A percentile compares a stretch with the other conserved stretches of the same genome.
These are phyloP conservation scores for Debaryomyces singareniensis DNA, from an alignment of 1,139 yeast species.

Conservation along the genomic window DNA sequence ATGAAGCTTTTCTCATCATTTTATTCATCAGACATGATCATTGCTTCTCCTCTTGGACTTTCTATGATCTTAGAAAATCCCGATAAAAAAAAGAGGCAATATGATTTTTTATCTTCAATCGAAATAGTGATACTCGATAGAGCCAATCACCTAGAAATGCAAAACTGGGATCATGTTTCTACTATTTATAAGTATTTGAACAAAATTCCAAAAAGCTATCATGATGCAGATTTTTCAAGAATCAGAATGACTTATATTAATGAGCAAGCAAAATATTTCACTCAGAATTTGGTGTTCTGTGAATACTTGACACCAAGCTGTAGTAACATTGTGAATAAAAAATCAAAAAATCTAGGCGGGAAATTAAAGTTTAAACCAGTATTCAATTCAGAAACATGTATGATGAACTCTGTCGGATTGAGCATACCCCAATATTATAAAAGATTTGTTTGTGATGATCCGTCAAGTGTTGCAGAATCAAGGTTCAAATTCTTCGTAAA, in stretches of 20 bases:
- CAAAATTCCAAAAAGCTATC: slow-evolving; percentile 66
- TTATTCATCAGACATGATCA: slow-evolving; percentile 75
- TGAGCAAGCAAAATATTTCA: slow-evolving; percentile 65
- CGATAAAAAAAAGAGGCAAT: slow-evolving; percentile 50
- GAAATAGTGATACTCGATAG: slow-evolving; percentile 78
- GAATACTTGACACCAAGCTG: slow-evolving; percentile 78
- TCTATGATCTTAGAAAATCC: slow-evolving; percentile 70
- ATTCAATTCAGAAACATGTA: slow-evolving; percentile 31
- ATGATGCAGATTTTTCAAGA: slow-evolving; percentile 87
- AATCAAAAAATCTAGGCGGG: slow-evolving; percentile 61
- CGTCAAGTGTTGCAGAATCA: slow-evolving; percentile 66
- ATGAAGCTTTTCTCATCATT: slow-evolving; percentile 79
- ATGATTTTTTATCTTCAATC: slow-evolving; percentile 81
- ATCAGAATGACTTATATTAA: slow-evolving; percentile 90
- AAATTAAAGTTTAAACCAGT: slow-evolving; percentile 49
- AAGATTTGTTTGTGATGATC: slow-evolving; percentile 54
- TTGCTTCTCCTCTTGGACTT: slow-evolving; percentile 91
- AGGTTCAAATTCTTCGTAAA: slow-evolving; percentile 78
- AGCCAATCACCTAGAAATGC: slow-evolving; percentile 84
- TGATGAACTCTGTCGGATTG: slow-evolving; percentile 46
- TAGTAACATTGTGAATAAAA: slow-evolving; percentile 54
- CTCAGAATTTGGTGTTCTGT: slow-evolving; percentile 74
- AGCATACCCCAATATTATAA: slow-evolving; percentile 69
- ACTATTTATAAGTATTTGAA: slow-evolving; percentile 69
- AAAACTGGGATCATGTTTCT: slow-evolving; percentile 84